Conservation (phyloP, 371 early-diverging fungal genomes). For the Mucor irregularis region DNA sequence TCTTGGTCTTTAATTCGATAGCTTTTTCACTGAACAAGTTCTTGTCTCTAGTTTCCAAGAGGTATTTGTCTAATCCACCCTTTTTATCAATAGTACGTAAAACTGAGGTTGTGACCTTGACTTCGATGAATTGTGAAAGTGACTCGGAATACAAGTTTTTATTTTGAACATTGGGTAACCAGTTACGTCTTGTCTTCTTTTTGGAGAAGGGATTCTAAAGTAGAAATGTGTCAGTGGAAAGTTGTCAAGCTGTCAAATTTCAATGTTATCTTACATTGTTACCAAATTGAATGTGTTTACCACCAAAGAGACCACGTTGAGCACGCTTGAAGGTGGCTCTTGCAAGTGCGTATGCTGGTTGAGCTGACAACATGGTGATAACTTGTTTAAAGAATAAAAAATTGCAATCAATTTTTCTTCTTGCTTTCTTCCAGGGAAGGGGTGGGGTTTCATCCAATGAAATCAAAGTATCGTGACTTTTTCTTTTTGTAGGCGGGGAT, state of each 20-base stretch:
- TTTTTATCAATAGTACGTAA: slow-evolving; percentile 84
- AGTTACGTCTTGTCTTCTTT: slow-evolving; percentile 79
- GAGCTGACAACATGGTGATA: slow-evolving; percentile 53
- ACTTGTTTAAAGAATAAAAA: background rate
- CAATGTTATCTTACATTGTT: slow-evolving; percentile 58
- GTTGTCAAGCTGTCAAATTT: background rate
- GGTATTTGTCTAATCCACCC: slow-evolving; percentile 82
- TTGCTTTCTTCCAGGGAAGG: background rate
- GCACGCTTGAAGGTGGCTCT: slow-evolving; percentile 64
- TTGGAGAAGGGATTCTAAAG: slow-evolving; percentile 65
- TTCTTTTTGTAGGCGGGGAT: too few species aligned
- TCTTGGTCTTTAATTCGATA: slow-evolving; percentile 23
- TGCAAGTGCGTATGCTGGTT: slow-evolving; percentile 52
- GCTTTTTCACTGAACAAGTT: slow-evolving; percentile 62
- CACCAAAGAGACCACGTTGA: slow-evolving; percentile 67
- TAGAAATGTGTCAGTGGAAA: background rate
- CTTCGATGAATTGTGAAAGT: slow-evolving; percentile 54
- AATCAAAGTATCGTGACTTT: too few species aligned
- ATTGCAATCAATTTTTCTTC: slow-evolving; percentile 1
- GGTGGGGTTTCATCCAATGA: too few species aligned
- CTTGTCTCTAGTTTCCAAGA: slow-evolving; percentile 70
- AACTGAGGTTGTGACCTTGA: slow-evolving; percentile 73
- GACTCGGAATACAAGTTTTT: slow-evolving; percentile 71
- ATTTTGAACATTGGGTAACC: slow-evolving; percentile 81
- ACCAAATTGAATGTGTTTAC: slow-evolving; percentile 75